Evolutionary conservation across 2,329 filamentous ascomycete genomes (phyloP), one percentile per base, ranked within the genome.

Genomic region (Aureobasidium sp.): DNA sequence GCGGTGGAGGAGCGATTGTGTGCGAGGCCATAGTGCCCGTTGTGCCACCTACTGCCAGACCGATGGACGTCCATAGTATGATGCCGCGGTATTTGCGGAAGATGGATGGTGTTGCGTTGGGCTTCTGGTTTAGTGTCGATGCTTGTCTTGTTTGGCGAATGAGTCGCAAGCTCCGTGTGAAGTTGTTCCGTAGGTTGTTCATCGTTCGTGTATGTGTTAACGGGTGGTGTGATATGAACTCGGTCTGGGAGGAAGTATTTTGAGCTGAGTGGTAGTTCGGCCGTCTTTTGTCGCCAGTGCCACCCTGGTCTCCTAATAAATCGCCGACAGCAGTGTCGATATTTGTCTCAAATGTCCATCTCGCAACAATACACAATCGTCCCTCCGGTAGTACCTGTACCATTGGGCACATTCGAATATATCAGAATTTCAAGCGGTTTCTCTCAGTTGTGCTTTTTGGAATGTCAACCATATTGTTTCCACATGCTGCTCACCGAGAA

Each of bases 1-100:
- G 74, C 3, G 74, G 64, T 1, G 78, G 77, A 0, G 81, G 81
- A 1, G 73, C 69, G 60, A 82, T 66, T 45, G 76, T 69, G n/a
- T 77, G 65, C 14, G 73, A 70, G 52, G 76, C 64, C 49, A 74
- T 66, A 57, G 73, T 73, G 64, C 79, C 80, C 54, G 68, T 65
- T 29, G 69, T 62, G 19, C 71, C 60, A 64, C 81, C 81, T 45
- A 78, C 37, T 62, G 76, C 52, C 58, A 81, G 69, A 68, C 77
- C 79, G 45, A 76, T 9, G 15, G 70, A 62, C 54, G 64, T 64
- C 64, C 67, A 70, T 61, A 65, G 62, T 37, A 71, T 53, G n/a
- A 59, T 45, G 40, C 54, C 29, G 53, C 66, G 67, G 37, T 67
- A 60, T 47, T 64, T 64, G 29, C 56, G 48, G 31, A 64, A 35